phyloP scores from a whole-genome alignment of 1,284 basidiomycete species.

The Schizopora paradoxa region DNA sequence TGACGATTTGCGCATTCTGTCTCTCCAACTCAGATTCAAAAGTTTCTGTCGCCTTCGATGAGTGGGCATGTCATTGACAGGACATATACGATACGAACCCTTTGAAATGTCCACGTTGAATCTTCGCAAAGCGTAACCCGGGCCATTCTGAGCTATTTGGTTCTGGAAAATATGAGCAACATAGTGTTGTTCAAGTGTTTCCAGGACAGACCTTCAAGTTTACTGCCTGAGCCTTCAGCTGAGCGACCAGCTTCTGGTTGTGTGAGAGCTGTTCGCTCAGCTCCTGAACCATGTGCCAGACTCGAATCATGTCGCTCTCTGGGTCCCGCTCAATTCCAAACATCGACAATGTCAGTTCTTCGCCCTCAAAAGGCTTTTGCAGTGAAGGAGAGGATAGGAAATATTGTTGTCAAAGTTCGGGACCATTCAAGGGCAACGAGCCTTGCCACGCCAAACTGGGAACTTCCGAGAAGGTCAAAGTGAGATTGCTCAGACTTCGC shows the following conservation, averaged over 20 bases:
- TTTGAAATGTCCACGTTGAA: slow-evolving; percentile 94
- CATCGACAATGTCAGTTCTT: neutral
- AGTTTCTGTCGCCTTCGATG: slow-evolving; percentile 51
- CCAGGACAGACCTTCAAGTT: slow-evolving; percentile 67
- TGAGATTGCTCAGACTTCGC: no score
- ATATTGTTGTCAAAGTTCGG: no score
- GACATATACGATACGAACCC: slow-evolving; percentile 41
- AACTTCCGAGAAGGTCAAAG: no score
- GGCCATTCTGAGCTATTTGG: slow-evolving; percentile 73
- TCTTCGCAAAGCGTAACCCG: slow-evolving; percentile 79
- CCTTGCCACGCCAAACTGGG: no score
- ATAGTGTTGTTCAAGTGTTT: slow-evolving; percentile 1
- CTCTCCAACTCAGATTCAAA: slow-evolving; percentile 93
- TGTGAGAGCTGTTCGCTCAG: slow-evolving; percentile 81
- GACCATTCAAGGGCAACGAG: no score
- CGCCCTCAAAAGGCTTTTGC: no score
- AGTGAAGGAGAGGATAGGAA: no score
- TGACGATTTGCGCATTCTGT: slow-evolving; percentile 82
- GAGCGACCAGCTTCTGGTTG: slow-evolving; percentile 75
- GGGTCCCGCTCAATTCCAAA: slow-evolving; percentile 32
- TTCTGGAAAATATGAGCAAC: slow-evolving; percentile 39
- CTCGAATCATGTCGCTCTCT: slow-evolving; percentile 68
- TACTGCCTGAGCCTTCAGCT: slow-evolving; percentile 69
- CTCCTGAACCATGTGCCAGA: slow-evolving; percentile 79
- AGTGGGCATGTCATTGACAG: slow-evolving; percentile 4